Conservation (phyloP, 2,329 filamentous ascomycete species). For the Ophiocordyceps camponoti-rufipedis region DNA sequence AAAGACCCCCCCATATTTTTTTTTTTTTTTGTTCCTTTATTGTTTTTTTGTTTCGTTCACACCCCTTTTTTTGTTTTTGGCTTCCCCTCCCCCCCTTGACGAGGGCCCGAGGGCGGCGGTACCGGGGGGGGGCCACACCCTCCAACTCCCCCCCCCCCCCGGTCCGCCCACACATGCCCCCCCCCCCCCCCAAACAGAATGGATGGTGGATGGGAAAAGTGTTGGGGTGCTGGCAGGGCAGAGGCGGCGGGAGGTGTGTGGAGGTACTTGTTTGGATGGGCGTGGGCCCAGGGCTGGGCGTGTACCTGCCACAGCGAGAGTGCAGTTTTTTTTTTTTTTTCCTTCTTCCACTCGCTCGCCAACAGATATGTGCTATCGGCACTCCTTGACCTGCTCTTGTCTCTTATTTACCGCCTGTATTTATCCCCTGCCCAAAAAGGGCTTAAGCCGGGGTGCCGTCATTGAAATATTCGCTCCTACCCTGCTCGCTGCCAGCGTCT, state of each 20-base stretch:
- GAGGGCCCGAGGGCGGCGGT: too few relatives aligned
- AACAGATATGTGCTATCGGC: neutral
- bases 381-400: neutral
- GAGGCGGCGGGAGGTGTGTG: too few relatives aligned
- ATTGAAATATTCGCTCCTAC: conserved; percentile 23
- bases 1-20: neutral
- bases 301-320: neutral
- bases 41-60: neutral
- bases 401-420: neutral
- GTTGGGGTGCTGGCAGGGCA: neutral
- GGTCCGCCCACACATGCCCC: too few relatives aligned
- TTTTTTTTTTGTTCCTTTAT: too few relatives aligned
- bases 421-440: neutral
- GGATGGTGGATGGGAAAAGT: too few relatives aligned
- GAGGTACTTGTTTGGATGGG: neutral
- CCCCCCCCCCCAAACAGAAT: too few relatives aligned
- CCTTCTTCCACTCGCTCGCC: neutral
- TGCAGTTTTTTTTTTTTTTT: neutral
- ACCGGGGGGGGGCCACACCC: too few relatives aligned
- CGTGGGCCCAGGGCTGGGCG: neutral
- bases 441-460: conserved; percentile 2
- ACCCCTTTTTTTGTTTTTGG: neutral
- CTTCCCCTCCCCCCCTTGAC: too few relatives aligned
- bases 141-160: too few relatives aligned
- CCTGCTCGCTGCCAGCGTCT: conserved; percentile 7